Base-by-base conservation (phyloP, 169 alveolate genomes). In the Cryptosporidium parvum region DNA sequence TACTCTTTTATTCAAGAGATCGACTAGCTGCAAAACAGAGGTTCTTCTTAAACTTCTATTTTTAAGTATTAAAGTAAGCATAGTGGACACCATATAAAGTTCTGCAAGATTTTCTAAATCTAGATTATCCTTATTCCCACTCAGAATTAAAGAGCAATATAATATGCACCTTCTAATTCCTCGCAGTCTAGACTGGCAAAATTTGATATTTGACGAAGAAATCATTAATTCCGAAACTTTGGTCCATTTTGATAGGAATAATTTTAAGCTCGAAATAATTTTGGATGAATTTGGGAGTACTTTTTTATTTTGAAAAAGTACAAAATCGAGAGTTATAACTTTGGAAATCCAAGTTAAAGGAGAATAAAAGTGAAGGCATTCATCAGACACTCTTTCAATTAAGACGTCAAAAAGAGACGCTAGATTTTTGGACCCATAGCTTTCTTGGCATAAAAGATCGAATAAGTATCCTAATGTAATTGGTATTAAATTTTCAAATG, bases 261-360 rank as follows among this genome's bases (percentile, higher is more conserved):
- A 18, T 65, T 52, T 65, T 7, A 65, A 23, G 12, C 72, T 10
- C 9, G 31, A 65, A 7, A 65, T 37, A n/a, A 33, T 29, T 18
- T 37, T 23, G 7, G 72, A 65, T 12, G 51, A 37, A 31, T 33
- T 33, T 5, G 52, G 72, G 12, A 37, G 0, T 2, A 6, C 29
- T n/a, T 33, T 65, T 65, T 65, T 52, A 65, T 65, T 33, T 65
- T 65, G 72, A 18, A 31, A 0, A 10, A 65, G 23, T 3, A n/a
- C 23, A n/a, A n/a, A 2, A 5, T 56, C 53, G 12, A 73, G 37
- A 56, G 68, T 37, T 9, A 73, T n/a, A 12, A 31, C 68, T 33
- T 59, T 73, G 16, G 70, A 35, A 18, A 73, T 73, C 86, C 86
- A 73, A 58, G 23, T 2, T 23, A 73, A 58, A 23, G 86, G 72